These are phyloP conservation scores for Pyrenochaeta sp. DNA, from an alignment of 2,329 filamentous ascomycete genomes.

Conservation along the genomic window DNA sequence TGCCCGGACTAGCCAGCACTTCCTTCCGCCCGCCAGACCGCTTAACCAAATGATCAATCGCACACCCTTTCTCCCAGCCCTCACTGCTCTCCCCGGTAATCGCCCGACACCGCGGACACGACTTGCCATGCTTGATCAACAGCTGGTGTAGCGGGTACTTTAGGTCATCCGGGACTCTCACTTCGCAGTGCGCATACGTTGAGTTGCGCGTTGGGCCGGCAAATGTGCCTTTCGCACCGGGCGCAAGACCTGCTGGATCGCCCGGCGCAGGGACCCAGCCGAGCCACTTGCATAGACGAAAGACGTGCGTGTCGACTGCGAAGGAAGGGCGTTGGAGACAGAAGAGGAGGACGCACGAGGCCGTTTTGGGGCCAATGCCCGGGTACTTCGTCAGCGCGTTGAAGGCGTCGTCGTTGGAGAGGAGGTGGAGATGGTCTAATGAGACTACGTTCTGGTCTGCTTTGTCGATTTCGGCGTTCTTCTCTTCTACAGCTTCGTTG, in stretches of 20 bases:
- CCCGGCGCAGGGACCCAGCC: slow-evolving; percentile 65
- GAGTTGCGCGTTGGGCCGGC: slow-evolving; percentile 58
- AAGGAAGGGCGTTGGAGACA: slow-evolving; percentile 70
- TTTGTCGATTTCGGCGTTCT: slow-evolving; percentile 65
- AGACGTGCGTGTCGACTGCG: slow-evolving; percentile 73
- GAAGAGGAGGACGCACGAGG: slow-evolving; percentile 70
- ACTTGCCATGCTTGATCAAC: slow-evolving; percentile 69
- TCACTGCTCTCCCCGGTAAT: slow-evolving; percentile 67
- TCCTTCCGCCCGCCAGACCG: slow-evolving; percentile 65
- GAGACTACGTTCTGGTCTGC: slow-evolving; percentile 69
- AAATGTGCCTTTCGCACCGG: slow-evolving; percentile 52
- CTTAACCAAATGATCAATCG: slow-evolving; percentile 69
- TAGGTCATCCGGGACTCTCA: slow-evolving; percentile 66
- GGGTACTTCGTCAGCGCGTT: slow-evolving; percentile 65
- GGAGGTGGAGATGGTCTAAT: slow-evolving; percentile 66
- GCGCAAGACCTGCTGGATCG: slow-evolving; percentile 40
- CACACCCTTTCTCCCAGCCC: slow-evolving; percentile 70
- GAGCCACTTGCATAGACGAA: slow-evolving; percentile 68
- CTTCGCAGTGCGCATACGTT: slow-evolving; percentile 68
- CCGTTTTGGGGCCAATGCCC: slow-evolving; percentile 72
- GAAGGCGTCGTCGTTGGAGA: slow-evolving; percentile 66
- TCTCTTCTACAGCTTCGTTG: slow-evolving; percentile 60
- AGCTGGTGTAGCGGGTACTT: slow-evolving; percentile 71
- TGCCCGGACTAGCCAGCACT: slow-evolving; percentile 19
- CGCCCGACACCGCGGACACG: slow-evolving; percentile 67